Base-by-base conservation (phyloP, 306 rosid species). In the Rosa lucieae region DNA sequence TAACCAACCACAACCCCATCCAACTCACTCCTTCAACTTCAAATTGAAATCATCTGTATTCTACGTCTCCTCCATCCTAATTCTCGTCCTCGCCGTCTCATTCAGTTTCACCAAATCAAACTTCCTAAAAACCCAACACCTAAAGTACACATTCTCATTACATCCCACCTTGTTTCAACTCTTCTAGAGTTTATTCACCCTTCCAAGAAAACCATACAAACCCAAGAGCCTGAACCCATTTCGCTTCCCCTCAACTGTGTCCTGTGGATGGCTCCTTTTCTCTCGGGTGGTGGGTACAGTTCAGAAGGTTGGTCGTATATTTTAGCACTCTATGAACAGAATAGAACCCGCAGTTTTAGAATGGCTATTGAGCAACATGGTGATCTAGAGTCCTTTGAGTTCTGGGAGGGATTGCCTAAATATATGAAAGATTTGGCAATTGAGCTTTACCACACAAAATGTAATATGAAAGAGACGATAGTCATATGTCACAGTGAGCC, bases 211-310 rank as follows among this genome's bases (percentile, higher is more conserved):
- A 68, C 87, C 55, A 49, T 67, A 42, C 82, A 52, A 56, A 52
- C 75, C 78, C 56, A 23, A 44, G 1, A 47, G 4, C 62, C 18
- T 13, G 83, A 73, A 67, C 77, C 79, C 65, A 62, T 44, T 73
- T 51, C 86, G 70, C 12, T 53, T 10, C 52, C 90, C 21, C 76
- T 84, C 62, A 53, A 58, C 42, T 93, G 97, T 73, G 84, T 93
- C 6, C 86, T 93, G 59, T 93, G 97, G 97, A 91, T 91, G 97
- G 93, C 98, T 21, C 95, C 97, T 0, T 91, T 93, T 81, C 95
- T 93, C 49, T 93, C 98, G 21, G 92, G 93, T 67, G 97, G 98
- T 65, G 98, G 98, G 80, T 93, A 93, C 82, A 85, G 97, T 65
- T 93, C 97, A 65, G 97, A 93, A 85, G 85, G 81, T 78, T 93